These are phyloP conservation scores for Phytophthora crassamura DNA, from an alignment of 352 stramenopile genomes.

Conservation along the genomic window DNA sequence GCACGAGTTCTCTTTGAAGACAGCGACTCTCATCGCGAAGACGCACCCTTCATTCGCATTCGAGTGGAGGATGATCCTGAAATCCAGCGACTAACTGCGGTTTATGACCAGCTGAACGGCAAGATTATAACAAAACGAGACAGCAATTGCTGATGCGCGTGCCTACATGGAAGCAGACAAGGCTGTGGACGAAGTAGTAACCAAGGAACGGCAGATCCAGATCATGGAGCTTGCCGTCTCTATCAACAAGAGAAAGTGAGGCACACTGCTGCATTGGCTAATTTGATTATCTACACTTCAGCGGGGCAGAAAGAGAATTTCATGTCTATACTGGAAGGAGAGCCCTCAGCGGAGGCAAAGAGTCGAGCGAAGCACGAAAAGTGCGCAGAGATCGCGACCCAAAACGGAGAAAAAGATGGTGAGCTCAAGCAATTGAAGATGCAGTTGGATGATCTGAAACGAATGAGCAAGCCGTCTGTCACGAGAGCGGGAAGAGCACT, in stretches of 20 bases:
- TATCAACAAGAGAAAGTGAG: slow-evolving; percentile 11
- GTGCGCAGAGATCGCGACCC: background rate
- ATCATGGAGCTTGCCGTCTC: slow-evolving; percentile 7
- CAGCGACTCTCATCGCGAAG: too few relatives aligned
- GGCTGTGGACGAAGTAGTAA: background rate
- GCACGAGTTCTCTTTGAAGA: too few relatives aligned
- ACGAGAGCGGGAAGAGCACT: background rate
- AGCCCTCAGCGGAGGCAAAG: background rate
- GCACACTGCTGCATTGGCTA: background rate
- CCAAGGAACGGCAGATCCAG: background rate
- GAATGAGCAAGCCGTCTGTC: too few relatives aligned
- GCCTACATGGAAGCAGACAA: slow-evolving; percentile 2
- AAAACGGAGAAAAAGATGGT: background rate
- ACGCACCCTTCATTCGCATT: background rate
- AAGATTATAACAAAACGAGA: slow-evolving; percentile 3
- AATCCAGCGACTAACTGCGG: background rate
- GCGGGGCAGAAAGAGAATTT: background rate
- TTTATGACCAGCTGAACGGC: slow-evolving; percentile 6
- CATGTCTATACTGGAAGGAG: background rate
- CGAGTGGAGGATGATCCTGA: background rate
- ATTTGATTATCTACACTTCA: slow-evolving; percentile 5
- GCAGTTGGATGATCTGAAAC: slow-evolving; percentile 1
- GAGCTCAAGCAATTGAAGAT: background rate
- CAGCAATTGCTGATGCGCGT: slow-evolving; percentile 8
- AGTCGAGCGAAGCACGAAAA: background rate